Evolutionary conservation across 2,329 filamentous ascomycete species (phyloP).

Genomic region (Aureobasidium subglaciale): DNA sequence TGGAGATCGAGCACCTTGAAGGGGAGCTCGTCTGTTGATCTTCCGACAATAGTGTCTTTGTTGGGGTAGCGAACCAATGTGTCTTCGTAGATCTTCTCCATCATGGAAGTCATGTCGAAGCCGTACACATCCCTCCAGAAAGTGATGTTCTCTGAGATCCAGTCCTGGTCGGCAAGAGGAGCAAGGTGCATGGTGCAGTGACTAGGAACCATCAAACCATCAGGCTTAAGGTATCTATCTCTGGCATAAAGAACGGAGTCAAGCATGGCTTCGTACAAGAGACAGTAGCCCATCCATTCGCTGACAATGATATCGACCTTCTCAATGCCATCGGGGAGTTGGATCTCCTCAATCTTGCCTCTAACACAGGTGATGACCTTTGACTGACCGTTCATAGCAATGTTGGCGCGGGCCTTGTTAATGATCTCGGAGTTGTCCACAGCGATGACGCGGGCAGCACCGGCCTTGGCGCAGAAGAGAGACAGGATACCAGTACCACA

Average conservation of each 20-base stretch:
- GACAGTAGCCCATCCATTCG: conserved; percentile 96
- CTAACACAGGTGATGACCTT: conserved; percentile 70
- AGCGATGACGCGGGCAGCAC: conserved; percentile 77
- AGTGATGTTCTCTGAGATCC: conserved; percentile 66
- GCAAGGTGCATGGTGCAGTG: conserved; percentile 78
- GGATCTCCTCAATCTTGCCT: conserved; percentile 82
- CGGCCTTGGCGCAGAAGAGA: conserved; percentile 90
- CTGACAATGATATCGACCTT: conserved; percentile 92
- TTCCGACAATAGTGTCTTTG: conserved; percentile 50
- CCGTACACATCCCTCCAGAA: conserved; percentile 94
- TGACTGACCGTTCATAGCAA: conserved; percentile 71
- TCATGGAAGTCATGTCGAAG: conserved; percentile 91
- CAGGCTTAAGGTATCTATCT: conserved; percentile 74
- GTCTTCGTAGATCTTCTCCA: conserved; percentile 72
- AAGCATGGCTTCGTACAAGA: conserved; percentile 93
- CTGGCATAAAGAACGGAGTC: conserved; percentile 84
- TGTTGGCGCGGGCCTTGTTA: conserved; percentile 74
- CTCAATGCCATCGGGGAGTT: conserved; percentile 55
- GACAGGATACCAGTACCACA: conserved; percentile 78
- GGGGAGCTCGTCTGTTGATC: conserved; percentile 41
- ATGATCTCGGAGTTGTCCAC: conserved; percentile 92
- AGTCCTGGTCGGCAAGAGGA: conserved; percentile 70
- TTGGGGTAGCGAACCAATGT: conserved; percentile 30
- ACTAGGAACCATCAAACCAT: conserved; percentile 78
- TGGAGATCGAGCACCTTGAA: conserved; percentile 75